phyloP scores from a whole-genome alignment of 305 asterid species.

The Fraxinus paxiana region DNA sequence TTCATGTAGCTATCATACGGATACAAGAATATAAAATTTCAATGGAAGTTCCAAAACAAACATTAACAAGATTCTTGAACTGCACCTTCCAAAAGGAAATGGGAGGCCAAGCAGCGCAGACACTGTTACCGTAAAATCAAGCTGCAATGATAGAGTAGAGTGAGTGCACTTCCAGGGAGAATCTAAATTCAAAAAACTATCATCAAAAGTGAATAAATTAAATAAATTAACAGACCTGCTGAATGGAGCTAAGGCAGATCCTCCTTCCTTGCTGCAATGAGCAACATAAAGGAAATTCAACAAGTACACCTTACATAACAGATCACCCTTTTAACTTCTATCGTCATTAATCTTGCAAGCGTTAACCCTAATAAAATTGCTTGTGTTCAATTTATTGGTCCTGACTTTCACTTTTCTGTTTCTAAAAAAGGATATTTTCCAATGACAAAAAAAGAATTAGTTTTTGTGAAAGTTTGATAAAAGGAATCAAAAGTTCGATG shows the following conservation, averaged over 20 bases:
- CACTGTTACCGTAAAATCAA: conserved; percentile 82
- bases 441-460: neutral
- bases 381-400: neutral
- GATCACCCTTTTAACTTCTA: neutral
- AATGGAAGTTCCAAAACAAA: neutral
- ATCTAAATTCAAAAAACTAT: conserved; percentile 11
- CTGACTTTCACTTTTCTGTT: neutral
- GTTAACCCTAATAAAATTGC: neutral
- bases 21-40: conserved; percentile 2
- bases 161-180: conserved; percentile 24
- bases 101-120: conserved; percentile 89
- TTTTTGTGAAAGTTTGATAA: conserved; percentile 3
- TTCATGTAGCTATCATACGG: neutral
- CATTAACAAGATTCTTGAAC: conserved; percentile 21
- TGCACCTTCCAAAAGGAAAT: conserved; percentile 90
- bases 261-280: conserved; percentile 57
- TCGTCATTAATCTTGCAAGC: neutral
- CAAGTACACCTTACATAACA: neutral
- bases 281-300: conserved; percentile 16
- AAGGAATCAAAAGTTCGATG: conserved; percentile 2
- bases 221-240: conserved; percentile 57
- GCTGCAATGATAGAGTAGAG: conserved; percentile 50
- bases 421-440: neutral
- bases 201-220: conserved; percentile 21
- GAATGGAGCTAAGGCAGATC: conserved; percentile 60